Percentiles rank a stretch among this genome's conserved stretches.
Evolutionary conservation across 805 yeast species (phyloP).

Genomic region (Vanderwaltozyma tropicalis): DNA sequence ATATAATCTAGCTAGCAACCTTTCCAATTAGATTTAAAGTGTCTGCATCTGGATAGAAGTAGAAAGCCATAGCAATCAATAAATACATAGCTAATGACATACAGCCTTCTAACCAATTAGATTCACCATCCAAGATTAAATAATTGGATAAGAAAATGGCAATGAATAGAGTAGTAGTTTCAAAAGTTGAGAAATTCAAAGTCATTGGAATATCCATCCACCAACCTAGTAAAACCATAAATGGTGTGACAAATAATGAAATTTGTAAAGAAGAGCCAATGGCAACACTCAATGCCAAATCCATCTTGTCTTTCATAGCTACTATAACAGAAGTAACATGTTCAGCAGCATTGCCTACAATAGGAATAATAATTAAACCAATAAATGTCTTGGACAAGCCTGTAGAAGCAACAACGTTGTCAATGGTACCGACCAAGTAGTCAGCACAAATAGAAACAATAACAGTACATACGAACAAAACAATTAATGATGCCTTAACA

Average conservation of each 20-base stretch:
- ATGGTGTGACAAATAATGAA: conserved; percentile 90
- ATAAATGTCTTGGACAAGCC: conserved; percentile 91
- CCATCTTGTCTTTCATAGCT: conserved; percentile 95
- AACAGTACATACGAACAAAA: conserved; percentile 56
- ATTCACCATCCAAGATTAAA: conserved; percentile 84
- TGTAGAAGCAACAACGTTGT: conserved; percentile 69
- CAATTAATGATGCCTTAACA: conserved; percentile 40
- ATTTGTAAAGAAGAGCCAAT: conserved; percentile 93
- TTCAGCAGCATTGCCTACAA: conserved; percentile 97
- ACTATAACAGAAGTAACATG: conserved; percentile 95
- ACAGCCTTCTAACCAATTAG: conserved; percentile 95
- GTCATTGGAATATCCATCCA: conserved; percentile 82
- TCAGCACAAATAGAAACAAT: conserved; percentile 88
- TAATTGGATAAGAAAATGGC: conserved; percentile 83
- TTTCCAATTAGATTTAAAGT: neutral
- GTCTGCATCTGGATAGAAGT: conserved; percentile 60
- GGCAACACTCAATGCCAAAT: conserved; percentile 92
- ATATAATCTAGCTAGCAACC: too few species aligned
- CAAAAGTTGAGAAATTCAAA: conserved; percentile 82
- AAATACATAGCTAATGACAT: conserved; percentile 81
- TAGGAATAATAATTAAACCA: conserved; percentile 87
- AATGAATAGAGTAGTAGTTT: conserved; percentile 83
- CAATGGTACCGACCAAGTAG: conserved; percentile 86
- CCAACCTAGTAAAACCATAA: conserved; percentile 95
- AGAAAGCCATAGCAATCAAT: conserved; percentile 83